Base-by-base conservation (phyloP, 2,329 filamentous ascomycete genomes). In the Verticillium klebahnii region DNA sequence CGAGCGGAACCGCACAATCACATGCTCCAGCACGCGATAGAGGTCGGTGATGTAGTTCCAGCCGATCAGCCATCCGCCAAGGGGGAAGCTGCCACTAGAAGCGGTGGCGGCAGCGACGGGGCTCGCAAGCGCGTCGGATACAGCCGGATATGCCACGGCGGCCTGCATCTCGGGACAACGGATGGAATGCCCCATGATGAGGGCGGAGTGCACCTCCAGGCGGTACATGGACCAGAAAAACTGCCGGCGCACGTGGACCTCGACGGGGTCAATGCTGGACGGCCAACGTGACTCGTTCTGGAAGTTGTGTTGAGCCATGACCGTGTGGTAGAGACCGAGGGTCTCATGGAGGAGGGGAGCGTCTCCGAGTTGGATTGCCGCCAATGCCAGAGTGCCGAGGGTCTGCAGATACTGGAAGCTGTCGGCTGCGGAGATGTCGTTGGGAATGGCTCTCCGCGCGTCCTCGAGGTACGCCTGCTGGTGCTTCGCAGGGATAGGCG, bases 11-110 rank as follows among this genome's bases (percentile, higher is more conserved):
- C 67, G 68, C n/a, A 65, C 69, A 55, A 74, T 62, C 12, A 77
- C 78, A 64, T 86, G 82, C 66, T 86, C 83, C 17, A 86, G 70
- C 9, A 85, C 75, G 5, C 82, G 78, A 66, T 85, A 86, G 0
- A 86, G 70, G 66, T 85, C 82, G 0, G 81, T 84, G 7, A 78
- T 82, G 62, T 84, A 85, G 69, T 85, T 86, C 82, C 81, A 85
- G 19, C 83, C 83, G 52, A 77, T 75, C 8, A 86, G 70, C 83
- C 83, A 86, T 61, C 64, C 64, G 17, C 64, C 64, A 7, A 56
- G 59, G 17, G 58, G 60, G 32, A 63, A 60, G 5, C 39, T 39
- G 11, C 12, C 59, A 9, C 17, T 15, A 17, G 58, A 54, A n/a
- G 54, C 25, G 25, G 25, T 25, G 25, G 54, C 54, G 25, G 12